Evolutionary conservation across 2,329 filamentous ascomycete species (phyloP).

Genomic region (Aspergillus brasiliensis): DNA sequence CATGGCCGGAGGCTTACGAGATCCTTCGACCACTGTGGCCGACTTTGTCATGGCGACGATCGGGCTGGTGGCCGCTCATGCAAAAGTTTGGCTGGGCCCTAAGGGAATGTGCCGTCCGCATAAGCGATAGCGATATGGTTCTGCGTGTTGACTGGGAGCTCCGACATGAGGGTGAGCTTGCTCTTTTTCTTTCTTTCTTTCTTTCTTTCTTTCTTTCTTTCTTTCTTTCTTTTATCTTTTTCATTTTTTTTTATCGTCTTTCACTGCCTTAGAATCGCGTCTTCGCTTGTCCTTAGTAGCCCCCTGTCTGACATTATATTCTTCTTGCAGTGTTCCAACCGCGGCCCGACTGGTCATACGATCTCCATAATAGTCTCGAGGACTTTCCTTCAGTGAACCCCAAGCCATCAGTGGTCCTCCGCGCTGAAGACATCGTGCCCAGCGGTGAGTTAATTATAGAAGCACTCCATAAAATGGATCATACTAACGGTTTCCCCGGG

Average conservation of each 20-base stretch:
- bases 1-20: constrained; percentile 54
- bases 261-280: neutral
- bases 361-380: constrained; percentile 52
- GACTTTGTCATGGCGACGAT: constrained; percentile 58
- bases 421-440: constrained; percentile 52
- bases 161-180: constrained; percentile 37
- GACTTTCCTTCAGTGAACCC: constrained; percentile 38
- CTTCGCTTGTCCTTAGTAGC: neutral
- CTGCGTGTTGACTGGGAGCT: constrained; percentile 62
- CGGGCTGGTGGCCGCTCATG: constrained; percentile 62
- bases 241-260: neutral
- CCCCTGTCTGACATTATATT: constrained; percentile 3
- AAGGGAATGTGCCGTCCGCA: constrained; percentile 54
- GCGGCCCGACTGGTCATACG: constrained; percentile 42
- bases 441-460: constrained; percentile 39
- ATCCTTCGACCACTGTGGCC: constrained; percentile 59
- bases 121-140: constrained; percentile 51
- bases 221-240: too few species aligned
- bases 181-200: neutral
- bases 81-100: constrained; percentile 56
- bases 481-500: constrained; percentile 19
- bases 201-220: too few species aligned
- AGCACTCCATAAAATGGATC: neutral
- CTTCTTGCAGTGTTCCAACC: constrained; percentile 36
- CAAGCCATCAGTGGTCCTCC: constrained; percentile 51